These are phyloP conservation scores for Dentiscutata heterogama DNA, from an alignment of 371 early-diverging fungal genomes.

Conservation along the genomic window DNA sequence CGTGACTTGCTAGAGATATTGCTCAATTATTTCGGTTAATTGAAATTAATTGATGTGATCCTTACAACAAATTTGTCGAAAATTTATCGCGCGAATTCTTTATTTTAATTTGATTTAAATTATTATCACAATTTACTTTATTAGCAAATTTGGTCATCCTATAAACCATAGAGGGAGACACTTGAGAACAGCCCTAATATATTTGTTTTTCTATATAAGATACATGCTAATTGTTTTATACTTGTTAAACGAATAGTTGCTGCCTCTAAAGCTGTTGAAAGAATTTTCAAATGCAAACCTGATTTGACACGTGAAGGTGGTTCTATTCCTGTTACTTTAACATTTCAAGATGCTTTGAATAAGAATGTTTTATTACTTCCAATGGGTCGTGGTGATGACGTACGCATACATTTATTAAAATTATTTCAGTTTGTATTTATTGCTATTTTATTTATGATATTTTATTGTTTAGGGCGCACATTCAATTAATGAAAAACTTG, in stretches of 20 bases:
- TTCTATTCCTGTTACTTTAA: constrained; percentile 97
- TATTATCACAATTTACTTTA: too few relatives aligned
- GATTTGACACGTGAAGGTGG: constrained; percentile 98
- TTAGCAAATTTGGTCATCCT: too few relatives aligned
- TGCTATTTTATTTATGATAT: constrained; percentile 7
- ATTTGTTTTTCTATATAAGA: too few relatives aligned
- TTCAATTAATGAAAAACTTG: constrained; percentile 97
- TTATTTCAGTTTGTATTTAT: not conserved
- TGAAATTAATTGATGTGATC: too few relatives aligned
- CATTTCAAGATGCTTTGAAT: constrained; percentile 94
- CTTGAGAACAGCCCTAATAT: too few relatives aligned
- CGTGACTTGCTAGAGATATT: too few relatives aligned
- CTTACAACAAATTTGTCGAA: too few relatives aligned
- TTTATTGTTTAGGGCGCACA: constrained; percentile 84
- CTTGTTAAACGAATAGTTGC: constrained; percentile 65
- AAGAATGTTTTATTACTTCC: constrained; percentile 93
- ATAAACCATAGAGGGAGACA: too few relatives aligned
- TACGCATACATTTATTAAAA: not conserved
- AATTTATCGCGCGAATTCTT: too few relatives aligned
- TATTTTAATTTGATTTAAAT: too few relatives aligned
- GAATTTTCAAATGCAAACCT: constrained; percentile 89
- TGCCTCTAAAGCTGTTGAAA: constrained; percentile 89
- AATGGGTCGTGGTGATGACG: constrained; percentile 78
- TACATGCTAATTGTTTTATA: too few relatives aligned
- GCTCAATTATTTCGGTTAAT: too few relatives aligned